Conservation (phyloP, 2,329 filamentous ascomycete species). For the Aspergillus spinulosporus region DNA sequence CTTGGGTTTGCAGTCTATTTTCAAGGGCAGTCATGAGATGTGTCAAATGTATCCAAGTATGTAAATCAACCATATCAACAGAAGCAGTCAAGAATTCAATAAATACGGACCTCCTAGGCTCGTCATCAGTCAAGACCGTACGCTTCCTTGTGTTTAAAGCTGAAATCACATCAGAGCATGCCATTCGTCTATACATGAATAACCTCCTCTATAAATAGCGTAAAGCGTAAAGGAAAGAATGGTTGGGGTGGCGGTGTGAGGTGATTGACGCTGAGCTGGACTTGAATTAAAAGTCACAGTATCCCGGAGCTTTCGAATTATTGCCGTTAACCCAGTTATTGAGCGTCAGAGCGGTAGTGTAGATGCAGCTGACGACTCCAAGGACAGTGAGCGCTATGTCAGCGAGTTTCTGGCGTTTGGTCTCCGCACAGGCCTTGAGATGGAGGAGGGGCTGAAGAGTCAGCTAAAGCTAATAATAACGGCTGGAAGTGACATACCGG, state of each 20-base stretch:
- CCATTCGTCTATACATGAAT: not conserved
- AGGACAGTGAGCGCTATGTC: constrained; percentile 79
- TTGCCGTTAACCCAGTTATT: constrained; percentile 75
- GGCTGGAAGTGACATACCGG: constrained; percentile 65
- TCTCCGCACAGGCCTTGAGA: constrained; percentile 74
- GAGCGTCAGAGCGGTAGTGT: constrained; percentile 84
- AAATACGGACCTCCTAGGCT: not conserved
- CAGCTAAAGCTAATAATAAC: constrained; percentile 5
- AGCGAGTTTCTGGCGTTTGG: constrained; percentile 63
- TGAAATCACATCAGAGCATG: not conserved
- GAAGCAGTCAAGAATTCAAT: not conserved
- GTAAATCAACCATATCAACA: not conserved
- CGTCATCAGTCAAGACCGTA: not conserved
- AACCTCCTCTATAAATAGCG: not conserved
- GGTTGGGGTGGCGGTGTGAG: not conserved
- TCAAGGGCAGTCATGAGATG: not conserved
- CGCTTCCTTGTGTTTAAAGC: not conserved
- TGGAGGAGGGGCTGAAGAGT: constrained; percentile 77
- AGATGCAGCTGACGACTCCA: constrained; percentile 82
- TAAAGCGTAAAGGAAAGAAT: not conserved
- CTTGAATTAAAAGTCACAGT: constrained; percentile 55
- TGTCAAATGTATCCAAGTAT: not conserved
- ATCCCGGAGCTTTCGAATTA: constrained; percentile 57
- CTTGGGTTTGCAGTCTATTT: not conserved
- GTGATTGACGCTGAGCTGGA: not conserved